A percentile compares a stretch with the other conserved stretches of the same genome.
Conservation (phyloP, 371 early-diverging fungal genomes). For the Entomophthora muscae region DNA sequence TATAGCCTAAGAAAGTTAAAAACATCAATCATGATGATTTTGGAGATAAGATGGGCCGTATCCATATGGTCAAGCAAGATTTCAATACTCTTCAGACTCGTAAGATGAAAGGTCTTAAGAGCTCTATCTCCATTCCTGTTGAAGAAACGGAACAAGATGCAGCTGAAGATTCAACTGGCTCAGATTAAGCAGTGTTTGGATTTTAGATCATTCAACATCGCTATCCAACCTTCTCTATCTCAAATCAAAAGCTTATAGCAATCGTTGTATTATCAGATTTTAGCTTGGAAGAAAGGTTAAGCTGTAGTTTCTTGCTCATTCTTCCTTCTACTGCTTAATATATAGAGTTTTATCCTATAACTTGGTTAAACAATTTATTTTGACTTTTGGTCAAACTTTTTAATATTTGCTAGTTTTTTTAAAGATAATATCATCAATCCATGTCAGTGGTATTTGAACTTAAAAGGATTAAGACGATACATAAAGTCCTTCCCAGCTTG, state of each 20-base stretch:
- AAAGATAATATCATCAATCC: not conserved
- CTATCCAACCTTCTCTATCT: too few species aligned
- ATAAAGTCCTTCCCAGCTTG: not conserved
- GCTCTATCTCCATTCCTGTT: not conserved
- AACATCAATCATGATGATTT: conserved; percentile 72
- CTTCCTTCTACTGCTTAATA: too few species aligned
- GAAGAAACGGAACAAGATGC: conserved; percentile 26
- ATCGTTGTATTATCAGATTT: too few species aligned
- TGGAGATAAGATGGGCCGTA: conserved; percentile 80
- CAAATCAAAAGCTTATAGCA: not conserved
- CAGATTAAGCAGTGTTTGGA: not conserved
- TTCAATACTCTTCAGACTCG: conserved; percentile 82
- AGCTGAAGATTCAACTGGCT: not conserved
- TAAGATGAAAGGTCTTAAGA: conserved; percentile 95
- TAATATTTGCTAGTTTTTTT: not conserved
- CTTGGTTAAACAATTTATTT: too few species aligned
- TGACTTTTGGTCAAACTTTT: too few species aligned
- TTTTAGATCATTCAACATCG: not conserved
- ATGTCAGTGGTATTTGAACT: not conserved
- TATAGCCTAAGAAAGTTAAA: conserved; percentile 74
- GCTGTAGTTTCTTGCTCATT: too few species aligned
- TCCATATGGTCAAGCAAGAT: conserved; percentile 85
- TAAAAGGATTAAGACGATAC: not conserved
- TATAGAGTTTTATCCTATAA: too few species aligned
- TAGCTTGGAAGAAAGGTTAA: too few species aligned